phyloP scores from a whole-genome alignment of 306 rosid genomes.

The Cercis canadensis region DNA sequence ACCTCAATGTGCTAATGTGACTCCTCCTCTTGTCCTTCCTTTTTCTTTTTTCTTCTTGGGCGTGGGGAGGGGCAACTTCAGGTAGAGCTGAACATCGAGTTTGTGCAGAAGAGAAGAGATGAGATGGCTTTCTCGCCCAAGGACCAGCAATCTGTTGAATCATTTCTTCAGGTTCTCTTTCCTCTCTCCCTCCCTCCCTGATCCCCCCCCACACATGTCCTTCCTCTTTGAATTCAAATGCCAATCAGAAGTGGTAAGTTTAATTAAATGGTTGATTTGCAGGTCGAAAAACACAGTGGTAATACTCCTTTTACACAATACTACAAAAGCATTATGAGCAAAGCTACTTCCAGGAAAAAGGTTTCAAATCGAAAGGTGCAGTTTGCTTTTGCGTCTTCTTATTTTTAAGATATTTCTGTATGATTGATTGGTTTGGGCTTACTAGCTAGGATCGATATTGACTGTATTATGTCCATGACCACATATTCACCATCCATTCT shows the following conservation, averaged over 20 bases:
- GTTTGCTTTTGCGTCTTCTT: conserved; percentile 22
- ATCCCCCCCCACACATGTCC: not conserved
- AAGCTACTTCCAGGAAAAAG: conserved; percentile 71
- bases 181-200: not conserved
- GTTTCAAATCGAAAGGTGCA: conserved; percentile 65
- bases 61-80: conserved; percentile 35
- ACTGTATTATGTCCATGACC: not conserved
- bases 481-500: not conserved
- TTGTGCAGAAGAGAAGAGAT: conserved; percentile 80
- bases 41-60: not conserved
- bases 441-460: not conserved
- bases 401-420: not conserved
- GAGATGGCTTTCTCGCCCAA: conserved; percentile 83
- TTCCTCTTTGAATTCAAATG: conserved; percentile 4
- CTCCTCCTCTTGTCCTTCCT: not conserved
- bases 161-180: conserved; percentile 80
- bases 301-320: conserved; percentile 68
- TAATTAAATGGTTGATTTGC: conserved; percentile 42
- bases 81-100: conserved; percentile 84
- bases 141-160: conserved; percentile 74
- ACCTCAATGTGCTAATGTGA: too few relatives aligned
- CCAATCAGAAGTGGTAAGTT: conserved; percentile 6
- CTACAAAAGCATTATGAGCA: conserved; percentile 77
- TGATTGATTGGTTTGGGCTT: conserved; percentile 6
- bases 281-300: conserved; percentile 69